Conservation (phyloP, 2,329 filamentous ascomycete genomes). For the Verticillium longisporum region DNA sequence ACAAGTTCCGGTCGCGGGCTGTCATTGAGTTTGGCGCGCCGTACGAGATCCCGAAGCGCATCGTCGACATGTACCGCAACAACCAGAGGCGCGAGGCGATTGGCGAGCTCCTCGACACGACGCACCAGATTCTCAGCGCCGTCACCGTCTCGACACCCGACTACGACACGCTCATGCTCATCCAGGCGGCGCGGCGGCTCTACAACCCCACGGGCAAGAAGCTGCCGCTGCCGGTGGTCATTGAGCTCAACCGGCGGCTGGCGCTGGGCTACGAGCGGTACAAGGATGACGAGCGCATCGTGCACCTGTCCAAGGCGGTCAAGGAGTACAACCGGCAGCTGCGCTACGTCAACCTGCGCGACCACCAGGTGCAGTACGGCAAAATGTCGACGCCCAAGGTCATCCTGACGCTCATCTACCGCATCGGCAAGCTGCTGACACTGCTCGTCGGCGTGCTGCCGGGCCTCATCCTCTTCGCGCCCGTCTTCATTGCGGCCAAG, state of each 20-base stretch:
- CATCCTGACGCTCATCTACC: conserved; percentile 70
- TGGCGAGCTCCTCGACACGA: conserved; percentile 73
- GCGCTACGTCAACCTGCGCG: conserved; percentile 76
- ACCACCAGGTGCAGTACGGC: conserved; percentile 92
- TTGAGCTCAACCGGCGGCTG: conserved; percentile 87
- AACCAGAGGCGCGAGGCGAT: conserved; percentile 84
- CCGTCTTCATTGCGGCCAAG: conserved; percentile 80
- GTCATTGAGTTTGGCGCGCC: conserved; percentile 93
- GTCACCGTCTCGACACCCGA: conserved; percentile 91
- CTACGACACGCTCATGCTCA: conserved; percentile 94
- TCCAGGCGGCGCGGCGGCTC: conserved; percentile 85
- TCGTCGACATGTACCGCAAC: conserved; percentile 78
- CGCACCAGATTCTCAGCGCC: conserved; percentile 76
- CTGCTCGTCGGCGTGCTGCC: conserved; percentile 78
- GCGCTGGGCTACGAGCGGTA: conserved; percentile 88
- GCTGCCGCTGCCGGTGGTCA: conserved; percentile 81
- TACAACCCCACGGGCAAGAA: conserved; percentile 96
- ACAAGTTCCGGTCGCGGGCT: conserved; percentile 94
- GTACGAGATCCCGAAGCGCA: conserved; percentile 73
- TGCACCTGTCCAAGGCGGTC: conserved; percentile 67
- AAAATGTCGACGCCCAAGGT: conserved; percentile 74
- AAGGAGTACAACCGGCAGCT: conserved; percentile 82
- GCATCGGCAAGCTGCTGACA: conserved; percentile 68
- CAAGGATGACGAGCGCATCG: conserved; percentile 82
- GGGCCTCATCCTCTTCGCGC: conserved; percentile 79